Evolutionary conservation across 352 stramenopile species (phyloP), one percentile per base, ranked within the genome.

Genomic region (Blastocystis sp.): DNA sequence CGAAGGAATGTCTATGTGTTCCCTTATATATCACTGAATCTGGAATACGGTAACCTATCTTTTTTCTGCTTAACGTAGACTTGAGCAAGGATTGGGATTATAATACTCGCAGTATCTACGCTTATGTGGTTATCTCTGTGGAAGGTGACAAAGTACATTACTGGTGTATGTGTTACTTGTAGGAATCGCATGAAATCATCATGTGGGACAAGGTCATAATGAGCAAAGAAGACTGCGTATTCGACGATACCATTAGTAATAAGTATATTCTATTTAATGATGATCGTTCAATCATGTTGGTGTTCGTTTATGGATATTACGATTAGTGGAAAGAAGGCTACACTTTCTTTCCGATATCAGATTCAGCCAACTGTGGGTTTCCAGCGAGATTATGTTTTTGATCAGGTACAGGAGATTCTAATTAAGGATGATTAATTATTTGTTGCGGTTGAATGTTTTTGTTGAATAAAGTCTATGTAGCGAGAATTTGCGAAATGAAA

Each of bases 171-270:
- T 0, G 11, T 81, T 20, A 62, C 5, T 11, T 24, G 7, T 81
- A 81, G 70, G 70, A 81, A 47, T 20, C 54, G 9, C 70, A 81
- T 37, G 70, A 81, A 7, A 63, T 81, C n/a, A 81, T 81, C 50
- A 81, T 81, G 70, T 81, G 70, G 70, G 70, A 81, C 20, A 81
- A 81, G 43, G 24, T 81, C 11, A 81, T 81, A 24, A 81, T 81
- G 70, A 43, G 16, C 26, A 81, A 81, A 53, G 70, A 81, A 45
- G 70, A 81, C 6, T n/a, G 18, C 56, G 54, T 66, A 4, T 66
- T 81, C 34, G 45, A 81, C 47, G 45, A 37, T 16, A 26, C 43
- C 11, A 81, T 81, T 39, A 47, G 56, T 18, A 63, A 81, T n/a
- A 20, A 43, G 45, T 63, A 64, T 30, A 66, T 81, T 66, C 54